A percentile compares a stretch with the other conserved stretches of the same genome.
Conservation (phyloP, 768 basidiomycete species). For the Rhizopogon salebrosus region DNA sequence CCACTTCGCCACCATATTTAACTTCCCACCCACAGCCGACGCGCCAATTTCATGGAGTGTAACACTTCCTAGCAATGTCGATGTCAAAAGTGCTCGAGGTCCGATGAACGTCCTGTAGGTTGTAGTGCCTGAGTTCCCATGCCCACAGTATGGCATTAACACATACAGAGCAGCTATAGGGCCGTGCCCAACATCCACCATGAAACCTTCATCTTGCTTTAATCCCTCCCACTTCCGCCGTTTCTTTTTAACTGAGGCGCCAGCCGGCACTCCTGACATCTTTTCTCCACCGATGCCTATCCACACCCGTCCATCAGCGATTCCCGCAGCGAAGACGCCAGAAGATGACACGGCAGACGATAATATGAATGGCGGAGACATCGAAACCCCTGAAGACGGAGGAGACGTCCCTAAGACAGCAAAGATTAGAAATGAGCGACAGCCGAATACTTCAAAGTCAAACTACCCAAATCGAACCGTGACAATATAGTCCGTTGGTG, state of each 20-base stretch:
- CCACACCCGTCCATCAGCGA: conserved; percentile 72
- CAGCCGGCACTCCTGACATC: conserved; percentile 10
- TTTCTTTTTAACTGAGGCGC: conserved; percentile 37
- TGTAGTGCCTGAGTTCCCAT: neutral
- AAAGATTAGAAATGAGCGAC: conserved; percentile 2
- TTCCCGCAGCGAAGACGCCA: conserved; percentile 64
- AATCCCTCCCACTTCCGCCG: conserved; percentile 74
- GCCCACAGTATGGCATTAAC: neutral
- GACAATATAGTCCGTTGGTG: conserved; percentile 52
- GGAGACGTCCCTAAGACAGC: conserved; percentile 31
- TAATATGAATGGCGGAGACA: conserved; percentile 74
- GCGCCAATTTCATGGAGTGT: conserved; percentile 42
- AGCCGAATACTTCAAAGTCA: neutral
- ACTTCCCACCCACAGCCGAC: conserved; percentile 30
- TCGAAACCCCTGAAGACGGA: conserved; percentile 42
- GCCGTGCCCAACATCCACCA: conserved; percentile 58
- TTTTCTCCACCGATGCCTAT: conserved; percentile 68
- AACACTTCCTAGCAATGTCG: conserved; percentile 59
- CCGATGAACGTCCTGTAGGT: conserved; percentile 44
- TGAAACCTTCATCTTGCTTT: conserved; percentile 36
- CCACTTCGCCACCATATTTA: conserved; percentile 44
- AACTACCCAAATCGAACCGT: conserved; percentile 51
- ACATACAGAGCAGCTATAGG: conserved; percentile 69
- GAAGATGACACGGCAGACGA: conserved; percentile 52
- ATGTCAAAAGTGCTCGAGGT: conserved; percentile 42